These are phyloP conservation scores for Stylonectria norvegica DNA, from an alignment of 2,329 filamentous ascomycete species.

Conservation along the genomic window DNA sequence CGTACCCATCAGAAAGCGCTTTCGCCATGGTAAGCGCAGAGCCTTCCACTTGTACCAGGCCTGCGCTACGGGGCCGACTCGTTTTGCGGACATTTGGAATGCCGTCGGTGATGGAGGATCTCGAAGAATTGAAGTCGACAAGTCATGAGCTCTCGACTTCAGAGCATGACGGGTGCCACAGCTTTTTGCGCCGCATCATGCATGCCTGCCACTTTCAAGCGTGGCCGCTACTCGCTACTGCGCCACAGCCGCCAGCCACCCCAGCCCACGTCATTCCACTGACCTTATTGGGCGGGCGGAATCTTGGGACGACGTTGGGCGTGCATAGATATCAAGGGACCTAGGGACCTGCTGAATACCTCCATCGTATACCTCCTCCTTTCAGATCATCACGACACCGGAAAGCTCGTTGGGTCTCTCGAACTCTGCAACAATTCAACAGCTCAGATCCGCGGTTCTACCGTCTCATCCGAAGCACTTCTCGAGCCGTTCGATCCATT, in stretches of 20 bases:
- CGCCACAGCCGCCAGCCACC: conserved; percentile 25
- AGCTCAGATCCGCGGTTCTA: no score
- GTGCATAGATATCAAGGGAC: conserved; percentile 7
- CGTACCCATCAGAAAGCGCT: conserved; percentile 59
- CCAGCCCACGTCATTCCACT: conserved; percentile 26
- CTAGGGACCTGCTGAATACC: conserved; percentile 11
- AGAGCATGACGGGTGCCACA: conserved; percentile 18
- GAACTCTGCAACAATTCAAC: no score
- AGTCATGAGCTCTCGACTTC: conserved; percentile 5
- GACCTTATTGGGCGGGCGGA: conserved; percentile 1
- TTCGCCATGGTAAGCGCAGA: conserved; percentile 61
- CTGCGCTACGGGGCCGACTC: conserved; percentile 35
- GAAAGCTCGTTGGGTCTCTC: no score
- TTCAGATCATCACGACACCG: conserved; percentile 1
- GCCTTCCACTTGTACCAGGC: conserved; percentile 62
- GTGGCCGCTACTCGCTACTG: conserved; percentile 17
- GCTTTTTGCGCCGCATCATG: conserved; percentile 1
- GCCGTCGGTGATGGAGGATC: conserved; percentile 5
- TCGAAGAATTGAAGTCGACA: conserved; percentile 13
- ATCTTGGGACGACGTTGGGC: conserved; percentile 10
- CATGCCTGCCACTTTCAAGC: conserved; percentile 7
- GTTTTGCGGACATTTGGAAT: conserved; percentile 34
- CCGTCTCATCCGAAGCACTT: no score
- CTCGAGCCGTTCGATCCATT: no score
- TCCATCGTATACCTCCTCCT: conserved; percentile 11